Base-by-base conservation (phyloP, 2,329 filamentous ascomycete genomes). In the Aspergillus floridensis region DNA sequence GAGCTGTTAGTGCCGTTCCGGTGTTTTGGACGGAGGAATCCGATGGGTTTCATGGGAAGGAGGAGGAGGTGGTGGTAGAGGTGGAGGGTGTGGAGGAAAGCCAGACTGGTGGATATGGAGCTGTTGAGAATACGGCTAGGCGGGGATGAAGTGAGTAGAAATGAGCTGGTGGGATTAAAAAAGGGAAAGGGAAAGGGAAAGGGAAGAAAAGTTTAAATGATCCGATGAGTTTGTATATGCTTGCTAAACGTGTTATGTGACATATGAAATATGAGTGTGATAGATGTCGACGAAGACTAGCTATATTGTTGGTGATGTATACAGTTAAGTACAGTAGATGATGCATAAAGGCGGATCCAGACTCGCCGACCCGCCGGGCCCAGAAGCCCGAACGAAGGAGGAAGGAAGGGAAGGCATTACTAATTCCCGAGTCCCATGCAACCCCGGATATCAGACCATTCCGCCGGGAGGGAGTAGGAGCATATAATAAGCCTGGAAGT, bases 11-110 rank as follows among this genome's bases (percentile, higher is more conserved):
- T 19, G 86, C 86, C 0, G 74, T 96, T 2, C 90, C 92, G 0
- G 84, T 89, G 0, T 91, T 87, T 73, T 89, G 87, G 77, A 83
- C 96, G 1, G 82, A 87, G 2, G 86, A 96, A 69, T 88, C 88
- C 41, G 86, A 91, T 8, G 91, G 91, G 0, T 79, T 91, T 74
- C 72, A 80, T 14, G 76, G 76, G 16, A 74, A 74, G 41, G 57
- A 61, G 4, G 63, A 65, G 55, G 62, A 72, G 29, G 68, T 76
- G 22, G 68, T 72, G 12, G 63, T 65, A 29, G 59, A 65, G 11
- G 64, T 63, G 5, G 31, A 50, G n/a, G 57, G 58, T n/a, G 22
- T 24, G 21, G 48, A 41, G 21, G 24, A 49, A 29, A 50, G 6
- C 2, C 35, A 38, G 32, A 58, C 54, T 35, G n/a, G 24, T 5